Evolutionary conservation across 2,329 filamentous ascomycete species (phyloP).

Genomic region (Scortechinia acanthostroma): DNA sequence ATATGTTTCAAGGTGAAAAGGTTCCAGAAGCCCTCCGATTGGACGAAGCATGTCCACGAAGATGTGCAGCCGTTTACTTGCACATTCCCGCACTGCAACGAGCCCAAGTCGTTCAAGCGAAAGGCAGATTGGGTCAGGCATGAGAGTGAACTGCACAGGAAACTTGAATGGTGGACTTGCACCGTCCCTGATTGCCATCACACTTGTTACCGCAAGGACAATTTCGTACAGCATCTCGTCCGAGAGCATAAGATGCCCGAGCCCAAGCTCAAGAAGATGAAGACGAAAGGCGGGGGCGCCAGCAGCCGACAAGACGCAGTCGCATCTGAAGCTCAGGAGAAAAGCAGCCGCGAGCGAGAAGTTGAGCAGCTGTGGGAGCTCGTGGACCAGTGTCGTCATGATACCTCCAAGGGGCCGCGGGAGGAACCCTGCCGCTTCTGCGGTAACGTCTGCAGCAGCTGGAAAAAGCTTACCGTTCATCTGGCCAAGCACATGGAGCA

Average conservation of each 20-base stretch:
- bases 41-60: slow-evolving; percentile 94
- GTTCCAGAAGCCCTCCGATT: slow-evolving; percentile 86
- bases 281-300: slow-evolving; percentile 46
- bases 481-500: slow-evolving; percentile 91
- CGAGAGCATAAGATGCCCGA: slow-evolving; percentile 83
- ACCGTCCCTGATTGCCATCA: slow-evolving; percentile 75
- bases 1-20: slow-evolving; percentile 80
- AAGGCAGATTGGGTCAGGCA: slow-evolving; percentile 95
- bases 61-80: slow-evolving; percentile 90
- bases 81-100: slow-evolving; percentile 75
- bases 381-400: slow-evolving; percentile 70
- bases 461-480: slow-evolving; percentile 93
- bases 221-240: slow-evolving; percentile 86
- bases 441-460: slow-evolving; percentile 70
- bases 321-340: not conserved
- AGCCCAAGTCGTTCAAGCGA: slow-evolving; percentile 86
- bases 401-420: slow-evolving; percentile 57
- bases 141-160: slow-evolving; percentile 83
- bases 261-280: slow-evolving; percentile 70
- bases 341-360: slow-evolving; percentile 16
- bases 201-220: slow-evolving; percentile 79
- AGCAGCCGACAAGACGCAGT: no score
- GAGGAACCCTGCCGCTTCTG: slow-evolving; percentile 85
- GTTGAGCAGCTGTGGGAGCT: slow-evolving; percentile 67
- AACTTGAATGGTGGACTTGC: slow-evolving; percentile 87